Conservation (phyloP, 1,284 basidiomycete genomes). For the Cutaneotrichosporon sp. region DNA sequence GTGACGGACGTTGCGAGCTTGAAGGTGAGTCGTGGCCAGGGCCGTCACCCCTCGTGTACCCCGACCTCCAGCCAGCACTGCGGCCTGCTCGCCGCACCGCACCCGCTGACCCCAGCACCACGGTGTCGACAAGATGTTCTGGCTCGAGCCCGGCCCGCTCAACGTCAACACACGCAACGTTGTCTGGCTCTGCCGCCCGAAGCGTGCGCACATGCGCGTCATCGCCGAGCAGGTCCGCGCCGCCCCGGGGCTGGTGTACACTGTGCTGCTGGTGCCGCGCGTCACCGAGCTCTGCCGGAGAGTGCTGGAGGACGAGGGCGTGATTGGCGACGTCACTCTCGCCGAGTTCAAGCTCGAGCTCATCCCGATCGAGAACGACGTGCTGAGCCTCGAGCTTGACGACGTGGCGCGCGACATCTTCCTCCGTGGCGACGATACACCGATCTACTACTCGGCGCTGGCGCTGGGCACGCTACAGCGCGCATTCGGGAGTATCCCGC, state of each 20-base stretch:
- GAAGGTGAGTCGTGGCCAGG: too few relatives aligned
- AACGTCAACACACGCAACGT: constrained; percentile 83
- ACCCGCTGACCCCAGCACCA: constrained; percentile 67
- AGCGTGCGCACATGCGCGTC: constrained; percentile 79
- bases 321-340: constrained; percentile 83
- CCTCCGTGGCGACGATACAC: constrained; percentile 90
- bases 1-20: constrained; percentile 88
- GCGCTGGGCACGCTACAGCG: constrained; percentile 83
- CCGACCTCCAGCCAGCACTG: too few relatives aligned
- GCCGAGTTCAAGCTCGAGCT: constrained; percentile 89
- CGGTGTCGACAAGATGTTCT: constrained; percentile 99
- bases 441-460: constrained; percentile 84
- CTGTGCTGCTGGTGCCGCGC: constrained; percentile 85
- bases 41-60: too few relatives aligned
- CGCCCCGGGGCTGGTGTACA: constrained; percentile 61
- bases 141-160: constrained; percentile 87
- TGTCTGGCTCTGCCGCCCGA: constrained; percentile 89
- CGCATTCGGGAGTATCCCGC: constrained; percentile 85
- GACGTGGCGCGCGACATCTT: constrained; percentile 80
- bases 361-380: constrained; percentile 87
- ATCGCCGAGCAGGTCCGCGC: constrained; percentile 63
- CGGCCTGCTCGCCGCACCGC: too few relatives aligned
- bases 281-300: constrained; percentile 80
- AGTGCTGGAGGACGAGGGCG: constrained; percentile 86
- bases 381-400: constrained; percentile 83